These are phyloP conservation scores for Phytopythium aichiense DNA, from an alignment of 352 stramenopile genomes.

Conservation along the genomic window DNA sequence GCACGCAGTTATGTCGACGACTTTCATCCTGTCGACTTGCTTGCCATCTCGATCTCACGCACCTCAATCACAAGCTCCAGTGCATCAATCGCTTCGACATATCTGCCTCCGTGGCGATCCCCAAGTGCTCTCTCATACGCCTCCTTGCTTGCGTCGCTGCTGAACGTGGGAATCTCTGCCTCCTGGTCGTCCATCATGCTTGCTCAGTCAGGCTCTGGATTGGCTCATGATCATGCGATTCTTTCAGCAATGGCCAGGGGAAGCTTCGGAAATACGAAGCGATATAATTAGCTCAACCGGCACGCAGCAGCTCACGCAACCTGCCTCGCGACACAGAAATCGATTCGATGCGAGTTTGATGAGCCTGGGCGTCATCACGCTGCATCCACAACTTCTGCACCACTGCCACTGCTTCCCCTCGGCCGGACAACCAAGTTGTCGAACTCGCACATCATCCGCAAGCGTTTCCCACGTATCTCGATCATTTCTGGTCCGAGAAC, in stretches of 20 bases:
- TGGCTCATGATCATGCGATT: neutral
- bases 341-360: no score
- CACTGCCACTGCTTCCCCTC: neutral
- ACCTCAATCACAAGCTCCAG: constrained; percentile 52
- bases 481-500: constrained; percentile 39
- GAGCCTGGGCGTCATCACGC: neutral
- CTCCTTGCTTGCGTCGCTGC: constrained; percentile 21
- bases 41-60: neutral
- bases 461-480: constrained; percentile 29
- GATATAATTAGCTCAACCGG: constrained; percentile 3
- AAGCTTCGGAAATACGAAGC: neutral
- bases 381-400: neutral
- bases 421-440: constrained; percentile 36
- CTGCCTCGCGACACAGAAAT: neutral
- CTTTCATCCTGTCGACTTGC: neutral
- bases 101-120: constrained; percentile 31
- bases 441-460: constrained; percentile 40
- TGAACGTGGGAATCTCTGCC: constrained; percentile 11
- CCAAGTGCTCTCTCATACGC: constrained; percentile 27
- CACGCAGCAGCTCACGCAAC: neutral
- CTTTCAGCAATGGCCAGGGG: neutral
- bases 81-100: constrained; percentile 27
- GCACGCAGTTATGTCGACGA: neutral
- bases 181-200: neutral
- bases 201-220: neutral